Base-by-base conservation (phyloP, 2,329 filamentous ascomycete species). In the Aureobasidium mangrovei region DNA sequence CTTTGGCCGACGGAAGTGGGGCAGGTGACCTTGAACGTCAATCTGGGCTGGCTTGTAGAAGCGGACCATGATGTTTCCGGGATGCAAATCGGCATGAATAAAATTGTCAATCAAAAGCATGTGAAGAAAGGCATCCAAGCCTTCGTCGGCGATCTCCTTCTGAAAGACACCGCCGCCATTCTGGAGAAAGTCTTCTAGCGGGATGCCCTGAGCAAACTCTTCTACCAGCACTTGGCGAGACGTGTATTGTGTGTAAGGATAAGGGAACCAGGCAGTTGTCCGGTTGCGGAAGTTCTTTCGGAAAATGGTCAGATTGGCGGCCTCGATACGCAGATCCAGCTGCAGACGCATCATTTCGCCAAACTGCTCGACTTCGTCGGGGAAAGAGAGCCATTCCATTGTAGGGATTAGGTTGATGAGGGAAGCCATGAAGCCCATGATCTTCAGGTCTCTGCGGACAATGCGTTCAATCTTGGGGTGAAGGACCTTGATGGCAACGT, bases 331-430 rank as follows among this genome's bases (percentile, higher is more conserved):
- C 35, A 98, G 77, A 69, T 98, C 93, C 2, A 98, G 77, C 67
- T 98, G 93, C n/a, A 97, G 75, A 63, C 85, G 85, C 93, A 98
- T 98, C 93, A 98, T 98, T 66, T 94, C 87, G 27, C 91, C 91
- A 65, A 98, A 98, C 64, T 97, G 90, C 10, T 78, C 72, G 3
- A 97, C 93, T 68, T 98, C 93, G 61, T 96, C 91, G 0, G 93
- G 93, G 7, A 98, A 81, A 0, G 91, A 96, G 4, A 98, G 77
- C 93, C 93, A 98, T 70, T 97, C 89, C 65, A 98, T 93, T 0
- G 91, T 95, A 0, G 93, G 93, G 32, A 98, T 85, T 2, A 80
- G 73, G 69, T 97, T 95, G 61, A 98, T 83, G 4, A 86, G 65
- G 0, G 81, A 78, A 12, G 93, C 93, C 65, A 98, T 96, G 72